These are phyloP conservation scores for Mesotaenium endlicherianum DNA, from an alignment of 139 green algal species.

Conservation along the genomic window DNA sequence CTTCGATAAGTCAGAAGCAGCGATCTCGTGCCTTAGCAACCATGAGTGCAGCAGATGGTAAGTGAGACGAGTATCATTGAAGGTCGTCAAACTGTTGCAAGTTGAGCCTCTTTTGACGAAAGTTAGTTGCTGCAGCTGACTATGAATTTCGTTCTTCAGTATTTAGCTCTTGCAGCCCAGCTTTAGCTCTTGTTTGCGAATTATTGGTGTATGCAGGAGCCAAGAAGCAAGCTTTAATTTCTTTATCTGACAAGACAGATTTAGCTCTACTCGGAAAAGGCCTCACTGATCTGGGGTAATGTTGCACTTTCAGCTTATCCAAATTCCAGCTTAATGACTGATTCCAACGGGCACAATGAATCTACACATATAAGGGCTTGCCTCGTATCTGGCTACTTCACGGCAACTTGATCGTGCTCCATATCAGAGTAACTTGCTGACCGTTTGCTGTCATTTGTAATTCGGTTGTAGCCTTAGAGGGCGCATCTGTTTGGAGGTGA, in stretches of 20 bases:
- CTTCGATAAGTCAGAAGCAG: no score
- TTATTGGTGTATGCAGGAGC: not conserved
- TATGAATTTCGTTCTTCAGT: no score
- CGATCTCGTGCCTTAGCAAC: no score
- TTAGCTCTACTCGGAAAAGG: conserved; percentile 12
- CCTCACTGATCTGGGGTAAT: conserved; percentile 14
- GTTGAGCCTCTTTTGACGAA: no score
- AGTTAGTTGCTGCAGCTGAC: no score
- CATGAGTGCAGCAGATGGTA: no score
- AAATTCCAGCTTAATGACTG: not conserved
- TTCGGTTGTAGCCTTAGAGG: not conserved
- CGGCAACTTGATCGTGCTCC: not conserved
- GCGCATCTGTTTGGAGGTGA: not conserved
- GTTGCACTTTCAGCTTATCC: not conserved
- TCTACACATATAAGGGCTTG: not conserved
- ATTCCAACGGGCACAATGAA: not conserved
- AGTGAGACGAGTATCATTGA: no score
- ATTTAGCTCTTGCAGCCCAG: no score
- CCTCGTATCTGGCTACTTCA: not conserved
- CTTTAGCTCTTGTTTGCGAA: no score
- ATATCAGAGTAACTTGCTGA: not conserved
- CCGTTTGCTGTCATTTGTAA: not conserved
- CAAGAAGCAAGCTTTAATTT: conserved; percentile 18
- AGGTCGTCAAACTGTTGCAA: no score
- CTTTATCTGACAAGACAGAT: conserved; percentile 24